Evolutionary conservation across 2,329 filamentous ascomycete genomes (phyloP).

Genomic region (Seiridium unicorne): DNA sequence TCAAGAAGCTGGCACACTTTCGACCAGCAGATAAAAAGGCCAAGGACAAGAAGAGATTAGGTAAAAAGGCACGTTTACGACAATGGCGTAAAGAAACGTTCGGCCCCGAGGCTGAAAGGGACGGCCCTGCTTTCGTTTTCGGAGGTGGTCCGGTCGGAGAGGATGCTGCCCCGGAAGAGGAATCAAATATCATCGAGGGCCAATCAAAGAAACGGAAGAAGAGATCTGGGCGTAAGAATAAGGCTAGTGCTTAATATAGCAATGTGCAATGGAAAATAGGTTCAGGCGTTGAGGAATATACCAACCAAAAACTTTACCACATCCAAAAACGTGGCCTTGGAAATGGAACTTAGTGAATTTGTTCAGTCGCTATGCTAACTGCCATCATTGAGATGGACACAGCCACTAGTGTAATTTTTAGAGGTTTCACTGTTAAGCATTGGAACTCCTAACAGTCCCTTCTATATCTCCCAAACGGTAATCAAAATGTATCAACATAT

Average conservation of each 20-base stretch:
- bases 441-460: too few species aligned
- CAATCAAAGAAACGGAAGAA: conserved; percentile 30
- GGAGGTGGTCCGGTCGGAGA: conserved; percentile 33
- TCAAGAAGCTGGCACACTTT: conserved; percentile 94
- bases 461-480: too few species aligned
- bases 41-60: conserved; percentile 81
- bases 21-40: conserved; percentile 86
- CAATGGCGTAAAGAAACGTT: conserved; percentile 76
- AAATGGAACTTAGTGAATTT: too few species aligned
- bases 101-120: conserved; percentile 54
- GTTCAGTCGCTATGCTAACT: too few species aligned
- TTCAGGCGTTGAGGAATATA: not conserved
- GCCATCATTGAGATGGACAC: too few species aligned
- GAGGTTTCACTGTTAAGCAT: too few species aligned
- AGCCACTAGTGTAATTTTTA: too few species aligned
- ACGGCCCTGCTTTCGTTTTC: conserved; percentile 58
- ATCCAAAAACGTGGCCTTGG: too few species aligned
- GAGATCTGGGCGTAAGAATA: conserved; percentile 6
- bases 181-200: conserved; percentile 32
- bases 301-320: not conserved
- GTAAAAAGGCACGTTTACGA: conserved; percentile 87
- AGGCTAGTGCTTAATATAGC: not conserved
- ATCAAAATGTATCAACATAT: too few species aligned
- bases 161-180: conserved; percentile 20
- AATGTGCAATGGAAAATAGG: not conserved